Base-by-base conservation (phyloP, 1,139 yeast species). In the Nakaseomyces kungkrabaensis region DNA sequence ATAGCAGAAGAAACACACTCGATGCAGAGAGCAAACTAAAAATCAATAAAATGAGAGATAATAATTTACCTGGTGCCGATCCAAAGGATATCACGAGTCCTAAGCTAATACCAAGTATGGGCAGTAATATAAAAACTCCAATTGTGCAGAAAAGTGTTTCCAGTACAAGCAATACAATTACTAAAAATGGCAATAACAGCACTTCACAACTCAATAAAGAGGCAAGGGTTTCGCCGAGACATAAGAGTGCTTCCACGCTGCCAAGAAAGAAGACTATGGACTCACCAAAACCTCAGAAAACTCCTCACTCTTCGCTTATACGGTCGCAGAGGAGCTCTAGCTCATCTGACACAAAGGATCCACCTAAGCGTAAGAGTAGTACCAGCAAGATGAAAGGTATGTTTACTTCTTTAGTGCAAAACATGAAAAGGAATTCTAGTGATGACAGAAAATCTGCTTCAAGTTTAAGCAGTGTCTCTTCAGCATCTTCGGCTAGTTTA, bases 361-460 rank as follows among this genome's bases (percentile, higher is more conserved):
- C 46, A 26, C 17, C 37, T 4, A 43, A 43, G 32, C 31, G 47
- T 13, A 45, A 45, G 22, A 36, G 42, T 34, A 45, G 37, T 17
- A 45, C 46, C 9, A 43, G 46, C 22, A 46, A 42, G 48, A 70
- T 77, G 59, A 75, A 75, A 51, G 79, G 76, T 22, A 81, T 75
- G 1, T 68, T 78, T 46, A 68, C 78, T 3, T 72, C 72, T 46
- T 66, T 78, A 54, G 79, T 77, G 40, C 72, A 72, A 46, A 73
- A 74, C 43, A 71, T 78, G 63, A 69, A 61, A 46, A 55, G 64
- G 37, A 59, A 57, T 29, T 58, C 66, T 2, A 58, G 64, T 31
- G 58, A 59, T n/a, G 61, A 60, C 5, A 57, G 61, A 46, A 54
- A 51, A 43, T 56, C 67, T 2, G 51, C 57, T 27, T 45, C 52